phyloP scores from a whole-genome alignment of 2,329 filamentous ascomycete species.

The Colletotrichum sojae region DNA sequence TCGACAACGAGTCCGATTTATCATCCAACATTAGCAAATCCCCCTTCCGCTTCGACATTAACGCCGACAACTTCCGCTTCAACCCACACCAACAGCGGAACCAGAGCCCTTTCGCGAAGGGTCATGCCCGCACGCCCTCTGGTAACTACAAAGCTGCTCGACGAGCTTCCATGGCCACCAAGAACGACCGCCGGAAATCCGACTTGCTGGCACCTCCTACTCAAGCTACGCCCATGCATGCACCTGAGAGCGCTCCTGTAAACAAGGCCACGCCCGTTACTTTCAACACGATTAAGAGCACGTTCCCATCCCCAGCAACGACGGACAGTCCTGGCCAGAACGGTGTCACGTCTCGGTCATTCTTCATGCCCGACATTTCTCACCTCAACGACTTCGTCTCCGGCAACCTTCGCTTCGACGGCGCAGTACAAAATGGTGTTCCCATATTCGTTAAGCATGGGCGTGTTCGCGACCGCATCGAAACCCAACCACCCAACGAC shows the following conservation, averaged over 20 bases:
- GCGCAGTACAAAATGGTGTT: conserved; percentile 66
- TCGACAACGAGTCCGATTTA: conserved; percentile 66
- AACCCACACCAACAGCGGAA: conserved; percentile 47
- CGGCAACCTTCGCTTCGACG: conserved; percentile 66
- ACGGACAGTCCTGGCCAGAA: conserved; percentile 52
- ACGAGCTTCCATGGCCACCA: conserved; percentile 31
- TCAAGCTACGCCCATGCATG: conserved; percentile 36
- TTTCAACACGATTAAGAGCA: conserved; percentile 40
- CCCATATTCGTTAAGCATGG: conserved; percentile 70
- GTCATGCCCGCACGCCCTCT: conserved; percentile 51
- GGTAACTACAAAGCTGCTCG: conserved; percentile 33
- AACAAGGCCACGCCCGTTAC: conserved; percentile 39
- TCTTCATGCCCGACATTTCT: conserved; percentile 68
- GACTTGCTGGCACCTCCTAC: conserved; percentile 33
- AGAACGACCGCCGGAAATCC: conserved; percentile 34
- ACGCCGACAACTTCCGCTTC: conserved; percentile 47
- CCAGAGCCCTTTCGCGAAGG: conserved; percentile 56
- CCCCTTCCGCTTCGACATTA: conserved; percentile 46
- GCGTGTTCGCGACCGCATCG: conserved; percentile 61
- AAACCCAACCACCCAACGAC: conserved; percentile 51
- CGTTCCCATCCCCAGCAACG: conserved; percentile 51
- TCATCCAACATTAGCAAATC: conserved; percentile 61
- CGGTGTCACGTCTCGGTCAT: conserved; percentile 63
- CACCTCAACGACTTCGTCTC: conserved; percentile 72
- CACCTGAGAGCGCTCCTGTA: conserved; percentile 4